Percentiles rank a stretch among this genome's conserved stretches.
phyloP scores from a whole-genome alignment of 78 protist species.

The Trichosphaerium sp. region DNA sequence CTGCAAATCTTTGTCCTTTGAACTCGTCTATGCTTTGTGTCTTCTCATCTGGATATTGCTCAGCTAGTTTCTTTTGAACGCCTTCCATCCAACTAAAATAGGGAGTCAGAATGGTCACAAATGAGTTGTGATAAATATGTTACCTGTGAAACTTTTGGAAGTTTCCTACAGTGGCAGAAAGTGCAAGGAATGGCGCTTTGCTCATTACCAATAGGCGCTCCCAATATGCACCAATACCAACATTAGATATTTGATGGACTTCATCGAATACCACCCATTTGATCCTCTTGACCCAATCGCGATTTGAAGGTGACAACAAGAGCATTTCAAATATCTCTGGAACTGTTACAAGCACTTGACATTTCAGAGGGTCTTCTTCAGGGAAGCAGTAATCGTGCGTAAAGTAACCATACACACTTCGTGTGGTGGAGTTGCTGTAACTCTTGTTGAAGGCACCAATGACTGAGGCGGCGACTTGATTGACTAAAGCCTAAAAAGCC shows the following conservation, averaged over 20 bases:
- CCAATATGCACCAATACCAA: slow-evolving; percentile 53
- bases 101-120: no score
- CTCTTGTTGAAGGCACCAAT: slow-evolving; percentile 10
- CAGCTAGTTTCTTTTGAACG: no score
- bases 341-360: slow-evolving; percentile 49
- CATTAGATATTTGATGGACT: slow-evolving; percentile 57
- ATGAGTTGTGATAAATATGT: no score
- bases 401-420: slow-evolving; percentile 20
- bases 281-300: slow-evolving; percentile 33
- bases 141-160: slow-evolving; percentile 31
- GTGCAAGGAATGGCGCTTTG: slow-evolving; percentile 67
- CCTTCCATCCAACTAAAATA: no score
- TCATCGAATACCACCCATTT: slow-evolving; percentile 78
- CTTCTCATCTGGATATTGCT: no score
- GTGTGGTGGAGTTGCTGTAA: no score
- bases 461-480: slow-evolving; percentile 56
- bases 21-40: no score
- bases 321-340: slow-evolving; percentile 40
- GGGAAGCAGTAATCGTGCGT: slow-evolving; percentile 9
- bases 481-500: no score
- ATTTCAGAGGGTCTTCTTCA: slow-evolving; percentile 13
- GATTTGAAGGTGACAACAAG: slow-evolving; percentile 5
- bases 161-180: slow-evolving; percentile 86
- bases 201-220: slow-evolving; percentile 52
- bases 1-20: no score